phyloP scores from a whole-genome alignment of 257 asterid genomes.

The Mentha longifolia region DNA sequence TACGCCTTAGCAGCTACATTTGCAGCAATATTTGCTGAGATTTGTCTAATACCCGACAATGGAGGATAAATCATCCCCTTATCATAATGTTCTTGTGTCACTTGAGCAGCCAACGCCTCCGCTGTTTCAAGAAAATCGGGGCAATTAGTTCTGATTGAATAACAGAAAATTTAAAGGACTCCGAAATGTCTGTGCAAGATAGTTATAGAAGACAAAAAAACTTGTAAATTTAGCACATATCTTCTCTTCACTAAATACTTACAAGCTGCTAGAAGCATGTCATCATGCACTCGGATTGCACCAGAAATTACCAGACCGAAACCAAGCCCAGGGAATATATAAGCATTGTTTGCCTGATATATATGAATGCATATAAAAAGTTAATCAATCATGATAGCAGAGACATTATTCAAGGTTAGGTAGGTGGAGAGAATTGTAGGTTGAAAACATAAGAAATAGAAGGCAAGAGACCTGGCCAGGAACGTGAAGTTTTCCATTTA shows the following conservation, averaged over 20 bases:
- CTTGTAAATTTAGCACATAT: not conserved
- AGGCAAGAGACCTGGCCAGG: conserved; percentile 77
- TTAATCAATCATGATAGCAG: not conserved
- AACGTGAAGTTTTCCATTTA: conserved; percentile 54
- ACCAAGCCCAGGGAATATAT: conserved; percentile 94
- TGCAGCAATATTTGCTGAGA: conserved; percentile 91
- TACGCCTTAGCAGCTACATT: conserved; percentile 95
- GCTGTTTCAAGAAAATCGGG: conserved; percentile 53
- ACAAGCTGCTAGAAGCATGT: conserved; percentile 96
- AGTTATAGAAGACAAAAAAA: not conserved
- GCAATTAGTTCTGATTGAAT: not conserved
- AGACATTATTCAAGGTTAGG: not conserved
- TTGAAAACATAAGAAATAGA: not conserved
- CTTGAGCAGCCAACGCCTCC: conserved; percentile 93
- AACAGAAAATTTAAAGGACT: too few relatives aligned
- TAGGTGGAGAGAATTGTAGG: not conserved
- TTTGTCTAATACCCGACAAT: conserved; percentile 71
- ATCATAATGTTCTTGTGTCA: conserved; percentile 78
- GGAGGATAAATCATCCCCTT: conserved; percentile 96
- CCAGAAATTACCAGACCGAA: conserved; percentile 92
- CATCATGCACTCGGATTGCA: conserved; percentile 90
- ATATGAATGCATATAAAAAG: not conserved
- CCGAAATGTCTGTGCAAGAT: not conserved
- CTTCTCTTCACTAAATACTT: conserved; percentile 39
- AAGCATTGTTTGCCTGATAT: conserved; percentile 90